Evolutionary conservation across 2,329 filamentous ascomycete species (phyloP).

Genomic region (Tolypocladium pustulatum): DNA sequence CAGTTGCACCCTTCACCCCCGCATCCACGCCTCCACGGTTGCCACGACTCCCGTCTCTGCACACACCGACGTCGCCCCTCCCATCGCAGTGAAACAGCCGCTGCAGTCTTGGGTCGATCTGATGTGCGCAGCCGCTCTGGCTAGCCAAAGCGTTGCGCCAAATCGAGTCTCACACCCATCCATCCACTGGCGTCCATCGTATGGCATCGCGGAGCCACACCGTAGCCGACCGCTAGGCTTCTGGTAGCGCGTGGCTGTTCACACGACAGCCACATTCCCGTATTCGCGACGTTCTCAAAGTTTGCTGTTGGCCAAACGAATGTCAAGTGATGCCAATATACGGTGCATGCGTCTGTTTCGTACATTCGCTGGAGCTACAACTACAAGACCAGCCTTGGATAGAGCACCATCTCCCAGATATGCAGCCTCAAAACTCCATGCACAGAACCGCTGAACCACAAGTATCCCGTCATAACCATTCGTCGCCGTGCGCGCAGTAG

Average conservation of each 20-base stretch:
- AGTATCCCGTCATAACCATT: background rate
- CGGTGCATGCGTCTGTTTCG: background rate
- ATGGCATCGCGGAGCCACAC: background rate
- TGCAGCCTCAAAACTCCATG: background rate
- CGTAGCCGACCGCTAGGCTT: background rate
- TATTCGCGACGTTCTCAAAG: background rate
- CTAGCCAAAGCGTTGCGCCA: background rate
- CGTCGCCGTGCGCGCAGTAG: background rate
- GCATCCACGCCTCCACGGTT: background rate
- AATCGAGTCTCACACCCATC: background rate
- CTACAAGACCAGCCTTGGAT: background rate
- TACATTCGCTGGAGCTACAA: background rate
- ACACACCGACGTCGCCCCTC: background rate
- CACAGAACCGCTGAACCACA: background rate
- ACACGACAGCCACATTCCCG: background rate
- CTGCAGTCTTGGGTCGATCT: background rate
- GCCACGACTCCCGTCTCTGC: background rate
- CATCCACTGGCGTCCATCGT: background rate
- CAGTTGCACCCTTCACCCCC: background rate
- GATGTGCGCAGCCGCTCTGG: background rate
- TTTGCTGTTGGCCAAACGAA: background rate
- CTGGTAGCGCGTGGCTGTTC: background rate
- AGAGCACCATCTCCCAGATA: background rate
- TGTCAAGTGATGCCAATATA: no score
- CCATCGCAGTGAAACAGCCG: background rate